Conservation (phyloP, 2,329 filamentous ascomycete genomes). For the Alternaria brassicicola region DNA sequence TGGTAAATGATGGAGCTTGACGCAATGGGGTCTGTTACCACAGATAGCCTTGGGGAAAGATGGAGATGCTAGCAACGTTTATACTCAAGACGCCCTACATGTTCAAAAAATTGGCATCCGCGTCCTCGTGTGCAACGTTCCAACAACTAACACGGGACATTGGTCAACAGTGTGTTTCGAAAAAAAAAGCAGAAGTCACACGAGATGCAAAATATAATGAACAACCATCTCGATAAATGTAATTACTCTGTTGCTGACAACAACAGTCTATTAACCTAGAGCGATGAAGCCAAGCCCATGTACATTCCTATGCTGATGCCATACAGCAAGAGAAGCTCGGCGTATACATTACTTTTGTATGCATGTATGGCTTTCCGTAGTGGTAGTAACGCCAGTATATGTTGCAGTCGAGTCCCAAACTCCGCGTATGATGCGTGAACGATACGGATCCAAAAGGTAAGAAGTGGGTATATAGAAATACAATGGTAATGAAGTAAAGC, state of each 20-base stretch:
- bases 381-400: not conserved
- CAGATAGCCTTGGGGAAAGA: not conserved
- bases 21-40: not conserved
- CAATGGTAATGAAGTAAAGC: not conserved
- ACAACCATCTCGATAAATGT: not conserved
- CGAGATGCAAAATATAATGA: not conserved
- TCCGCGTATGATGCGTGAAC: constrained; percentile 1
- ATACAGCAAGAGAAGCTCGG: not conserved
- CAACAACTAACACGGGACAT: not conserved
- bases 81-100: not conserved
- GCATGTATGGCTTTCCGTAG: constrained; percentile 1
- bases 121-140: too few relatives aligned
- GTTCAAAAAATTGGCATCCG: too few relatives aligned
- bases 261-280: not conserved
- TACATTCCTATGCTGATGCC: not conserved
- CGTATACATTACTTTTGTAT: constrained; percentile 1
- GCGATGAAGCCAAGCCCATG: not conserved
- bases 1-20: not conserved
- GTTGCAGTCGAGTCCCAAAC: not conserved
- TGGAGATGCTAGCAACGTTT: not conserved
- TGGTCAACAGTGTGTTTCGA: not conserved
- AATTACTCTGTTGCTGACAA: not conserved
- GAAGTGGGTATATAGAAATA: not conserved
- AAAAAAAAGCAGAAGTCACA: not conserved
- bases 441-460: not conserved